Percentiles rank a stretch among this genome's conserved stretches.
phyloP scores from a whole-genome alignment of 1,284 basidiomycete genomes.

The Bjerkandera adusta region DNA sequence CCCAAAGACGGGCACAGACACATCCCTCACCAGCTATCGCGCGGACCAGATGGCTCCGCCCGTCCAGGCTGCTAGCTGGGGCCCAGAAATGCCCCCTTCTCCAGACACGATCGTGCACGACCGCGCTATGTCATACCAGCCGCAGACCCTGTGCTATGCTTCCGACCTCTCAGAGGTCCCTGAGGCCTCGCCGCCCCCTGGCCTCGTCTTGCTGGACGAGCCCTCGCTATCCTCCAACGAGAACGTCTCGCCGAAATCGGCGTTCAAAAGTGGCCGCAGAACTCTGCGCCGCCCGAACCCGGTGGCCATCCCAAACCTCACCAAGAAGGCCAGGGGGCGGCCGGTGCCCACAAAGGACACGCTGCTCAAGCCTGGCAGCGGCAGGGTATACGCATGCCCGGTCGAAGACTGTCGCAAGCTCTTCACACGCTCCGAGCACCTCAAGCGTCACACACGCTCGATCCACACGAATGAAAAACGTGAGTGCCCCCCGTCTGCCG shows the following conservation, averaged over 20 bases:
- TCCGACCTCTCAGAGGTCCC: not conserved
- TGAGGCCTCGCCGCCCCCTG: not conserved
- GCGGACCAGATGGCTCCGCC: conserved; percentile 1
- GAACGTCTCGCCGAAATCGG: not conserved
- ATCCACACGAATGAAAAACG: conserved; percentile 82
- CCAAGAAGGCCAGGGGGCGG: conserved; percentile 71
- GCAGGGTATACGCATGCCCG: conserved; percentile 55
- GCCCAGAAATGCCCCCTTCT: not conserved
- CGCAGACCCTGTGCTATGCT: conserved; percentile 1
- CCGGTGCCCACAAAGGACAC: conserved; percentile 53
- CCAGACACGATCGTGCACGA: conserved; percentile 8
- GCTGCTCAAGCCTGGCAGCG: conserved; percentile 24
- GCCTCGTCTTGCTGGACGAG: conserved; percentile 11
- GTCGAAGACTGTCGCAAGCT: conserved; percentile 71
- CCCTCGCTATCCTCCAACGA: conserved; percentile 4
- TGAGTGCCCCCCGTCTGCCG: conserved; percentile 34
- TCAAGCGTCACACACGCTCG: conserved; percentile 74
- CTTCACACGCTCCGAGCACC: conserved; percentile 74
- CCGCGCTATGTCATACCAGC: conserved; percentile 7
- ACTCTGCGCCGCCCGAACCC: conserved; percentile 31
- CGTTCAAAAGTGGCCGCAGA: conserved; percentile 5
- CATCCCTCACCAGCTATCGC: conserved; percentile 5
- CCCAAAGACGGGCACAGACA: not conserved
- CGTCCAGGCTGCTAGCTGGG: conserved; percentile 1
- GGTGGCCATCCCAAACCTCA: conserved; percentile 66